Base-by-base conservation (phyloP, 1,284 basidiomycete species). In the Rhizopogon hawkerae region DNA sequence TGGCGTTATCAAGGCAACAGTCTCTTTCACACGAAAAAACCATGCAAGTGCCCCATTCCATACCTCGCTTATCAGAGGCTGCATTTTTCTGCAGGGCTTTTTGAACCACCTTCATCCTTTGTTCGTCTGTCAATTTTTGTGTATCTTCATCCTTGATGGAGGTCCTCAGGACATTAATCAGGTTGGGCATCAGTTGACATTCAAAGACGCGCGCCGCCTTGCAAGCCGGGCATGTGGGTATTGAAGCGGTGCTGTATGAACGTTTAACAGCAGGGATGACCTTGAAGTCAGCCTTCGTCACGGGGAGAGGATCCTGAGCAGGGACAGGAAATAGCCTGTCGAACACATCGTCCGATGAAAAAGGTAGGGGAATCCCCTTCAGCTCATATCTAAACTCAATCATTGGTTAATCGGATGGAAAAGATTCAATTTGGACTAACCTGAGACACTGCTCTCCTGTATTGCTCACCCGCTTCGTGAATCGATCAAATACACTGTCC, bases 21-120 rank as follows among this genome's bases (percentile, higher is more conserved):
- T 91, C 85, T 39, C 74, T 74, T 54, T 73, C 75, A 57, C 89
- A 92, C 0, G 83, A 84, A 65, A 89, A 90, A 14, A 92, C 69
- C 71, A 91, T 74, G 51, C 81, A 81, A 2, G 89, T 90, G 0
- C 89, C 89, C 86, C 88, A 92, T 51, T 87, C 85, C 83, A 92
- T 86, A 0, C 79, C 82, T 41, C 69, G 62, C 33, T 69, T 66
- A 9, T 68, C 73, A 2, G 64, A 33, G 1, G 13, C 11, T n/a
- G 58, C 26, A 62, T 64, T 47, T 67, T 68, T 47, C 60, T 68
- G 5, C 70, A 85, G 60, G 21, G 69, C 71, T 38, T 66, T 64
- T 58, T 81, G 72, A 7, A 88, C 69, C 21, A 72, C 73, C 50
- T 75, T 74, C 49, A 77, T 69, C 53, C 82, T 68, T 60, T 82